Conservation (phyloP, 306 rosid species). For the Pachyrhizus erosus region DNA sequence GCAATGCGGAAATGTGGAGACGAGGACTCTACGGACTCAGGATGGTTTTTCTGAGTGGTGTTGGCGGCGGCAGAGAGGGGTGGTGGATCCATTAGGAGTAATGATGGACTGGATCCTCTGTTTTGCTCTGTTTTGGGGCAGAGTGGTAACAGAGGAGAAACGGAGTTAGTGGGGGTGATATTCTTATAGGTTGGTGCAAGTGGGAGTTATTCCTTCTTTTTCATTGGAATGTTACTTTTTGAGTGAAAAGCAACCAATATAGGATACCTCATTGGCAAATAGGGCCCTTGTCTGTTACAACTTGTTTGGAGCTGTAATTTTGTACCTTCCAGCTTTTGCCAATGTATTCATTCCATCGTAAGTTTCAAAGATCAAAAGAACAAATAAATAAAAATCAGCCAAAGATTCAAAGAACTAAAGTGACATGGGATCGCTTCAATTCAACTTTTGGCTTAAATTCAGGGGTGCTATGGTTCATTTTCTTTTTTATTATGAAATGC, state of each 20-base stretch:
- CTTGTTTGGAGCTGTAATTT: constrained; percentile 42
- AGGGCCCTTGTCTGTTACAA: constrained; percentile 40
- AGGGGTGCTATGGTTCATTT: constrained; percentile 13
- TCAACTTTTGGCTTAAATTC: constrained; percentile 31
- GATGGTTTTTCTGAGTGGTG: constrained; percentile 47
- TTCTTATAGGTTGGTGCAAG: constrained; percentile 27
- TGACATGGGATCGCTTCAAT: constrained; percentile 41
- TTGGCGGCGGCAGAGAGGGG: constrained; percentile 11
- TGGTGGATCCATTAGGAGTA: constrained; percentile 42
- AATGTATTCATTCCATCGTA: constrained; percentile 29
- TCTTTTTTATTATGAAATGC: background rate
- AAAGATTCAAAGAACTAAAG: constrained; percentile 43
- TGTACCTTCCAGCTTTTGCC: constrained; percentile 41
- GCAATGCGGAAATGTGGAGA: constrained; percentile 69
- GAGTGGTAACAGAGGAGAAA: constrained; percentile 41
- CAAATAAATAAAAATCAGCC: background rate
- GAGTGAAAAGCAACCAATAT: constrained; percentile 27
- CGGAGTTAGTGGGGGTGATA: constrained; percentile 37
- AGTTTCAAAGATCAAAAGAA: constrained; percentile 37
- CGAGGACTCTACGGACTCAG: constrained; percentile 64
- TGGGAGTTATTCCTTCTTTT: constrained; percentile 27
- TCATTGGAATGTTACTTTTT: constrained; percentile 30
- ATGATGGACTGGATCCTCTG: constrained; percentile 20
- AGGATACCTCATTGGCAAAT: constrained; percentile 37
- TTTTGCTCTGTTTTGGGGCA: background rate